phyloP scores from a whole-genome alignment of 2,329 filamentous ascomycete genomes.

The Ceratocystis diversiconidia region DNA sequence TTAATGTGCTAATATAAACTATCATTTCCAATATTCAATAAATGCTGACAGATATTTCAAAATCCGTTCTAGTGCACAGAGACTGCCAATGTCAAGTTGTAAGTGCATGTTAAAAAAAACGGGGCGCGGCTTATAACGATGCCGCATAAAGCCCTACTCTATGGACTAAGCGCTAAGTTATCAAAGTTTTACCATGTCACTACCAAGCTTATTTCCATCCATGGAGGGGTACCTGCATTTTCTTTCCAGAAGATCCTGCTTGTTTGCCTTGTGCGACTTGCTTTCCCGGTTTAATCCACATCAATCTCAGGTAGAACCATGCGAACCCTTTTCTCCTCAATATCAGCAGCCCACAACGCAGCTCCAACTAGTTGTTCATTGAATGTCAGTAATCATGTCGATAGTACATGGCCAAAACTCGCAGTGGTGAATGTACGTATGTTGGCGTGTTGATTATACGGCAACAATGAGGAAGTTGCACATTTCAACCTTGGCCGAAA shows the following conservation, averaged over 20 bases:
- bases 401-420: not conserved
- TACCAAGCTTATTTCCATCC: not conserved
- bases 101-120: not conserved
- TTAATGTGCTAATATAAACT: not conserved
- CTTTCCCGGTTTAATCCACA: not conserved
- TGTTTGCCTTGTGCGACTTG: not conserved
- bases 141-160: not conserved
- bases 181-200: not conserved
- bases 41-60: not conserved
- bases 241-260: not conserved
- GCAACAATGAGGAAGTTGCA: not conserved
- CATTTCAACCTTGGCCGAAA: not conserved
- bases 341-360: constrained; percentile 84
- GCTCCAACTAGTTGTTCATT: constrained; percentile 50
- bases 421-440: not conserved
- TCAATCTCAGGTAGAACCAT: constrained; percentile 25
- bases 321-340: constrained; percentile 44
- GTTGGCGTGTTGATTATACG: constrained; percentile 15
- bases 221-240: not conserved
- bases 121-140: not conserved
- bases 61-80: not conserved
- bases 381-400: not conserved
- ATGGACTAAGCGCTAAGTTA: not conserved
- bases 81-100: not conserved
- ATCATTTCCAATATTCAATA: not conserved